Evolutionary conservation across 2,329 filamentous ascomycete genomes (phyloP).

Genomic region (Lachnum nothofagi): DNA sequence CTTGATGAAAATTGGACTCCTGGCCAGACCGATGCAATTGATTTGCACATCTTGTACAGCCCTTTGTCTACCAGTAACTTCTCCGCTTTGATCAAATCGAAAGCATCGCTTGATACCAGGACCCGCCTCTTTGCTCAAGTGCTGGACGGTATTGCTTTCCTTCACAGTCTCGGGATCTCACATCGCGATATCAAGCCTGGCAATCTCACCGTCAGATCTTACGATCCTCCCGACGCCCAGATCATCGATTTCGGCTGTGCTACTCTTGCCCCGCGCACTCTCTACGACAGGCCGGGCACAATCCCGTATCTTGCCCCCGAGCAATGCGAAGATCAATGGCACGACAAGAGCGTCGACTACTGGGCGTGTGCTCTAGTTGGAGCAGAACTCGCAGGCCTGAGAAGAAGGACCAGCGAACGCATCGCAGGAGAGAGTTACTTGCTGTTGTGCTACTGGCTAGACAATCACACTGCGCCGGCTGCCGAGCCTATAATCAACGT

Average conservation of each 20-base stretch:
- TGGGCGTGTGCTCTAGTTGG: conserved; percentile 20
- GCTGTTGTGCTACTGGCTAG: background rate
- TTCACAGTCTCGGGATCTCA: conserved; percentile 16
- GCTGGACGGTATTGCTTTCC: conserved; percentile 18
- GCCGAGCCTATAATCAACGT: background rate
- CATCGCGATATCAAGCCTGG: conserved; percentile 24
- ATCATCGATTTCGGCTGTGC: conserved; percentile 24
- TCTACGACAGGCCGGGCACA: conserved; percentile 21
- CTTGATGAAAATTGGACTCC: conserved; percentile 20
- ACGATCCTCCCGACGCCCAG: conserved; percentile 20
- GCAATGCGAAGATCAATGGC: conserved; percentile 12
- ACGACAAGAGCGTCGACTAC: conserved; percentile 16
- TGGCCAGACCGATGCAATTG: conserved; percentile 15
- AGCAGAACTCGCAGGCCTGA: conserved; percentile 5
- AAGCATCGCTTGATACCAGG: conserved; percentile 12
- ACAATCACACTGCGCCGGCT: background rate
- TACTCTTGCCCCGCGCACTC: conserved; percentile 8
- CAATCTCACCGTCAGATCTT: conserved; percentile 17
- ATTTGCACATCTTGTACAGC: conserved; percentile 19
- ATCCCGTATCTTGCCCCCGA: conserved; percentile 24
- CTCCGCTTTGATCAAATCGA: conserved; percentile 14
- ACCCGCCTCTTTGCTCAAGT: conserved; percentile 19
- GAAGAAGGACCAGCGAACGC: conserved; percentile 6
- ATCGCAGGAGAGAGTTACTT: conserved; percentile 3
- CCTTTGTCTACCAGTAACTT: conserved; percentile 21